Evolutionary conservation across 2,329 filamentous ascomycete genomes (phyloP).

Genomic region (Chaetomium sp.): DNA sequence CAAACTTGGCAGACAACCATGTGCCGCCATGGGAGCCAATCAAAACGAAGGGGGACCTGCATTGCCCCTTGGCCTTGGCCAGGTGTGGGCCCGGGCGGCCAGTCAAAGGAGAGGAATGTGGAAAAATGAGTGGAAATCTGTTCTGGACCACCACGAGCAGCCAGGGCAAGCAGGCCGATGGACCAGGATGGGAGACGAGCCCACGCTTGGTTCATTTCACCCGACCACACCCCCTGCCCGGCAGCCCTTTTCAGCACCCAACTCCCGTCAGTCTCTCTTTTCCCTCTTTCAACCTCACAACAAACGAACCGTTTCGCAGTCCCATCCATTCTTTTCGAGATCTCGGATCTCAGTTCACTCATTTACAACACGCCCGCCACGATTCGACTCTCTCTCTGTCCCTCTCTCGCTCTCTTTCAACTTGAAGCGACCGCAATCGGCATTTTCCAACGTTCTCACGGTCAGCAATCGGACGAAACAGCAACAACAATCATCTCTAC

Average conservation of each 20-base stretch:
- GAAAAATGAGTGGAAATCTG: neutral
- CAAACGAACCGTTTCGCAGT: slow-evolving; percentile 19
- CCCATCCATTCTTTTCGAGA: slow-evolving; percentile 24
- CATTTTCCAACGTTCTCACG: neutral
- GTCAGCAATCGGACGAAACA: no score
- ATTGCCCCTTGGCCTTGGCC: slow-evolving; percentile 6
- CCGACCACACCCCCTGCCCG: slow-evolving; percentile 9
- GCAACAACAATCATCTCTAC: no score
- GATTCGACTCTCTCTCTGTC: slow-evolving; percentile 7
- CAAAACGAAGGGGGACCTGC: slow-evolving; percentile 13
- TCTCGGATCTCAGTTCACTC: slow-evolving; percentile 25
- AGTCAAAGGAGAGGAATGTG: slow-evolving; percentile 1
- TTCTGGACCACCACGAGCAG: slow-evolving; percentile 10
- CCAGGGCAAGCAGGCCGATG: neutral
- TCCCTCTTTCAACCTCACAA: slow-evolving; percentile 11
- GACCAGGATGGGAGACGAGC: slow-evolving; percentile 9
- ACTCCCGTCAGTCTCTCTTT: slow-evolving; percentile 12
- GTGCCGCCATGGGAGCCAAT: slow-evolving; percentile 7
- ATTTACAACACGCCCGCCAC: slow-evolving; percentile 14
- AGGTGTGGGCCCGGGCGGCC: slow-evolving; percentile 3
- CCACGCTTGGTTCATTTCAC: slow-evolving; percentile 16
- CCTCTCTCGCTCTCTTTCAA: no score
- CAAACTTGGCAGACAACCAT: neutral
- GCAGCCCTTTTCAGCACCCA: slow-evolving; percentile 6
- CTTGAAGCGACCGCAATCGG: no score